phyloP scores from a whole-genome alignment of 352 stramenopile species.

The Pythium myriotylum region DNA sequence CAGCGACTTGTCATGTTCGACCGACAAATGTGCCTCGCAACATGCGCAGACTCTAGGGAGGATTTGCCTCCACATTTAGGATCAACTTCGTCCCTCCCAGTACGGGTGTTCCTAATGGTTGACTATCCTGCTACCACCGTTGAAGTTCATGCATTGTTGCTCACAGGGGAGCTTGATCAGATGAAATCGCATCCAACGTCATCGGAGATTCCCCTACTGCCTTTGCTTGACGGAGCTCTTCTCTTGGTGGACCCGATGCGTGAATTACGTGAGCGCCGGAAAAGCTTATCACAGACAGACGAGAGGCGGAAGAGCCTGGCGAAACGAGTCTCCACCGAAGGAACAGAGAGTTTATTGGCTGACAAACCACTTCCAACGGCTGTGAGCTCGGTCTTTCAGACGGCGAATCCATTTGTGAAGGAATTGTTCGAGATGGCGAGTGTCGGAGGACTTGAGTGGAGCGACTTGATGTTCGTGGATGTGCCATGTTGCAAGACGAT shows the following conservation, averaged over 20 bases:
- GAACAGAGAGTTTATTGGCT: neutral
- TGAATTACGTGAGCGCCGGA: slow-evolving; percentile 33
- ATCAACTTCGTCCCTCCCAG: neutral
- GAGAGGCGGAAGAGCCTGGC: slow-evolving; percentile 21
- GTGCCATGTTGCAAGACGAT: slow-evolving; percentile 31
- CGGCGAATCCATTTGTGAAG: slow-evolving; percentile 40
- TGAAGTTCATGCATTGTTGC: slow-evolving; percentile 52
- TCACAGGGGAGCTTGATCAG: slow-evolving; percentile 36
- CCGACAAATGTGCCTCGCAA: slow-evolving; percentile 36
- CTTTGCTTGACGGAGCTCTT: slow-evolving; percentile 63
- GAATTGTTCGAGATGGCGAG: slow-evolving; percentile 41
- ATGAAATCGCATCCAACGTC: slow-evolving; percentile 9
- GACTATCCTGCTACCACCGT: slow-evolving; percentile 58
- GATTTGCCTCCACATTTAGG: too few relatives aligned
- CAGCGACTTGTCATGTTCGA: slow-evolving; percentile 51
- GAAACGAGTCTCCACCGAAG: slow-evolving; percentile 8
- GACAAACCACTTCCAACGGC: slow-evolving; percentile 8
- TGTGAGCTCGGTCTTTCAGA: slow-evolving; percentile 43
- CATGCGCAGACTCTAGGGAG: neutral
- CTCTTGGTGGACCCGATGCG: slow-evolving; percentile 39
- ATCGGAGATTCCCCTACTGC: slow-evolving; percentile 39
- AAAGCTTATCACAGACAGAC: slow-evolving; percentile 31
- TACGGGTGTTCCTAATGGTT: slow-evolving; percentile 58
- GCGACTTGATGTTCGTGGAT: slow-evolving; percentile 72
- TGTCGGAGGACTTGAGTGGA: slow-evolving; percentile 67